These are phyloP conservation scores for Lathyrus oleraceus DNA, from an alignment of 306 rosid species.

Conservation along the genomic window DNA sequence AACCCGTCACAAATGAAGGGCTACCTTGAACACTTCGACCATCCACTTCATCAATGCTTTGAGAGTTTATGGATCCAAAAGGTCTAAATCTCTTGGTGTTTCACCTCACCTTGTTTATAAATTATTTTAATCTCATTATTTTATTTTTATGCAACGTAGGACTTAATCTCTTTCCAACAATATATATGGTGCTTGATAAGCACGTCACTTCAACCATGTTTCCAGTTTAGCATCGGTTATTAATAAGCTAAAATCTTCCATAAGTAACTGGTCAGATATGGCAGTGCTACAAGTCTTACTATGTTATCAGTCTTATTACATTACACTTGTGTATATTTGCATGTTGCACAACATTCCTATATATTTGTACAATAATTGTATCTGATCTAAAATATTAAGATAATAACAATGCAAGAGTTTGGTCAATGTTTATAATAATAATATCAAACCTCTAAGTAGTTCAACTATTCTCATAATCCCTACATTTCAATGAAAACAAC, in stretches of 20 bases:
- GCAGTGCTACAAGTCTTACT: background rate
- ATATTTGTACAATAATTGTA: background rate
- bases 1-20: too few species aligned
- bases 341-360: background rate
- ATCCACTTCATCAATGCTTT: too few species aligned
- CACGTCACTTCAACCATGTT: background rate
- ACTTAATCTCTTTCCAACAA: background rate
- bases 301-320: background rate
- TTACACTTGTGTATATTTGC: background rate
- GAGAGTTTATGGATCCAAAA: too few species aligned
- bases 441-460: background rate
- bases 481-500: conserved; percentile 1
- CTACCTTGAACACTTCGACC: too few species aligned
- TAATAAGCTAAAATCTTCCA: background rate
- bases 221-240: background rate
- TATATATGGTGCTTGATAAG: background rate
- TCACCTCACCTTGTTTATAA: background rate
- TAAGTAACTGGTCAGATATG: background rate
- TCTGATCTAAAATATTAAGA: background rate
- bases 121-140: background rate
- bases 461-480: background rate
- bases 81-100: background rate
- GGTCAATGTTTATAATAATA: background rate
- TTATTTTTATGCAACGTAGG: background rate
- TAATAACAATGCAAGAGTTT: background rate